Conservation (phyloP, 176 grass and related monocot genomes). For the Zea mays region Zm-B73-REFERENCE-NAM-5.0 NC_050097.1:183660501-183661000, state of each 20-base stretch:
- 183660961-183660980: background rate
- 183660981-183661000: background rate
- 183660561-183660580: background rate
- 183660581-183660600: background rate
- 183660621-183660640: background rate
- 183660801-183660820: background rate
- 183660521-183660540: too few species aligned
- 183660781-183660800: conserved; percentile 1
- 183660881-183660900: background rate
- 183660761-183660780: background rate
- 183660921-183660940: background rate
- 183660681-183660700: background rate
- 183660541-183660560: background rate
- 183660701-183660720: background rate
- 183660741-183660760: background rate
- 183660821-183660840: background rate
- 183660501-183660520: background rate
- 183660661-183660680: background rate
- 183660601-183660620: background rate
- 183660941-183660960: background rate
- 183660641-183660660: background rate
- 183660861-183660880: background rate
- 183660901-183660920: background rate
- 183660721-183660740: background rate
- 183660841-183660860: too few species aligned